phyloP scores from a whole-genome alignment of 495 filamentous ascomycete species.

The Xylaria nigripes region DNA sequence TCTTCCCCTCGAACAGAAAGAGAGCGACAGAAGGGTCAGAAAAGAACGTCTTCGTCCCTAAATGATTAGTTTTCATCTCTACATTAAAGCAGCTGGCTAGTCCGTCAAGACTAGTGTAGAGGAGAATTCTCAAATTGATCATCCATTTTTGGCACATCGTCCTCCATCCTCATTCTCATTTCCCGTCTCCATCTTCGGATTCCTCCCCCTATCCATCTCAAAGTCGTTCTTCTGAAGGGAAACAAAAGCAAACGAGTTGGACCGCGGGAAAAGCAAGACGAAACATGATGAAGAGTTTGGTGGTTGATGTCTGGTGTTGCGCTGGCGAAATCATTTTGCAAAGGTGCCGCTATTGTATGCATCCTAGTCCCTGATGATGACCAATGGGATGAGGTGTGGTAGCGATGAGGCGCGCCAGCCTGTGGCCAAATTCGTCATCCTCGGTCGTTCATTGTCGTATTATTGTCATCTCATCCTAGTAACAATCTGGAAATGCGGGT shows the following conservation, averaged over 20 bases:
- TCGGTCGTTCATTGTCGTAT: conserved; percentile 13
- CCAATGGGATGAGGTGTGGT: conserved; percentile 24
- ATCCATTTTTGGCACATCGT: conserved; percentile 7
- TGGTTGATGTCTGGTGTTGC: conserved; percentile 17
- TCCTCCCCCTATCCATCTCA: background rate
- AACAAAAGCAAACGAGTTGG: background rate
- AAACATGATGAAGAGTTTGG: conserved; percentile 2
- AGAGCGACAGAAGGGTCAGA: no score
- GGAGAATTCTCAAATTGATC: background rate
- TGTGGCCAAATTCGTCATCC: conserved; percentile 25
- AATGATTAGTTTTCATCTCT: background rate
- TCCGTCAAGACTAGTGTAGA: conserved; percentile 22
- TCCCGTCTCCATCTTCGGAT: conserved; percentile 2
- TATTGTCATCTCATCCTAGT: conserved; percentile 14
- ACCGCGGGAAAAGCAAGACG: background rate
- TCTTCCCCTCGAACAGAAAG: no score
- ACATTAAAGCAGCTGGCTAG: conserved; percentile 9
- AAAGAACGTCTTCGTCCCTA: conserved; percentile 7
- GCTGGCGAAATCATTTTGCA: conserved; percentile 21
- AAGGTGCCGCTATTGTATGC: background rate
- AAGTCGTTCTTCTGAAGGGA: background rate
- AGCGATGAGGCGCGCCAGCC: conserved; percentile 29
- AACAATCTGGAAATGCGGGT: conserved; percentile 17
- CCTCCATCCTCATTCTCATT: conserved; percentile 10
- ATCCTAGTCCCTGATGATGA: conserved; percentile 9